A percentile compares a stretch with the other conserved stretches of the same genome.
Conservation (phyloP, 2,329 filamentous ascomycete genomes). For the Gyromitra esculenta region DNA sequence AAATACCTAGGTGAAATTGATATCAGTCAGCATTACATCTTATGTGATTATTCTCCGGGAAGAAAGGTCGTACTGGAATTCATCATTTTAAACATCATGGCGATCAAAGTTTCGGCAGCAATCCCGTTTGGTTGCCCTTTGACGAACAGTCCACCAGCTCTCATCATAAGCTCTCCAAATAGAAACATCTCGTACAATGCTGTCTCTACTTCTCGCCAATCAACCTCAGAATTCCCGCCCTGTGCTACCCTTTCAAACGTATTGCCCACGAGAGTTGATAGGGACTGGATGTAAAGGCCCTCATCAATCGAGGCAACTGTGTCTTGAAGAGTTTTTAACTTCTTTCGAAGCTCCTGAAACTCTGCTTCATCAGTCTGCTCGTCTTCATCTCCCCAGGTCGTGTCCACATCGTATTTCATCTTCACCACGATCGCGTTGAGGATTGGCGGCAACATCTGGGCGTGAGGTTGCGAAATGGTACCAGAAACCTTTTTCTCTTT, state of each 20-base stretch:
- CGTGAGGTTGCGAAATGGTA: constrained; percentile 76
- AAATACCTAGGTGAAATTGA: constrained; percentile 25
- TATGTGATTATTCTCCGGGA: background rate
- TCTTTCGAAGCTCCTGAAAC: constrained; percentile 92
- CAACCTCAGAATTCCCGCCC: constrained; percentile 73
- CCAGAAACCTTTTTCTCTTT: constrained; percentile 74
- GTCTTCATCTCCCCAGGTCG: constrained; percentile 90
- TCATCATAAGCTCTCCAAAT: constrained; percentile 93
- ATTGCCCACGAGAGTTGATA: constrained; percentile 86
- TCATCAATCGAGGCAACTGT: constrained; percentile 91
- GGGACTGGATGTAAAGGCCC: constrained; percentile 82
- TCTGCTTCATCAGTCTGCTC: constrained; percentile 97
- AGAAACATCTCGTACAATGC: constrained; percentile 94
- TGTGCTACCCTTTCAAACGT: constrained; percentile 85
- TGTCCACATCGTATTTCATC: constrained; percentile 97
- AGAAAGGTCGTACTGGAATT: constrained; percentile 74
- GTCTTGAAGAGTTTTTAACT: constrained; percentile 89
- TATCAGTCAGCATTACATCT: constrained; percentile 51
- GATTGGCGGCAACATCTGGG: constrained; percentile 84
- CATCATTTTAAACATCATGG: constrained; percentile 96
- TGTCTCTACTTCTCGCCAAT: constrained; percentile 95
- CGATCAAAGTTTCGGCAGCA: constrained; percentile 81
- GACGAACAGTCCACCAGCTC: constrained; percentile 82
- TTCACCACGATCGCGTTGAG: constrained; percentile 92
- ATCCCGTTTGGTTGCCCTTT: constrained; percentile 83